A percentile compares a stretch with the other conserved stretches of the same genome.
Conservation (phyloP, 2,329 filamentous ascomycete species). For the Penicillium janthinellum region DNA sequence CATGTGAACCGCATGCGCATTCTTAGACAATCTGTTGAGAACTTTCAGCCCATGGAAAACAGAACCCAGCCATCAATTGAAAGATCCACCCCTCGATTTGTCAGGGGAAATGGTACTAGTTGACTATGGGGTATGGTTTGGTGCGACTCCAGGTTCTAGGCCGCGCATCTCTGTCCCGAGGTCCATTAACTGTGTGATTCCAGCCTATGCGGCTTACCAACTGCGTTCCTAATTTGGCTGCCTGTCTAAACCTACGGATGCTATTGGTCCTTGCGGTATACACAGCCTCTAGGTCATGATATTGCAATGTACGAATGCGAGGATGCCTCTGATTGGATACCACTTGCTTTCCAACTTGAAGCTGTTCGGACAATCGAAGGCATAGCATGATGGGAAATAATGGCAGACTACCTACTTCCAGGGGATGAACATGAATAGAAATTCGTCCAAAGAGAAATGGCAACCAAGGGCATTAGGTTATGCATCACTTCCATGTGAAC, state of each 20-base stretch:
- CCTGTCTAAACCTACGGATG: background rate
- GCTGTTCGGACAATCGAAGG: no score
- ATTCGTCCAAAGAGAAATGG: no score
- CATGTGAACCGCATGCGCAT: slow-evolving; percentile 16
- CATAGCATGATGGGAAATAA: no score
- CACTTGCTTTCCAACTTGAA: no score
- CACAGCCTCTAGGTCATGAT: background rate
- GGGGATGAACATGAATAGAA: no score
- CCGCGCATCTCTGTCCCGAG: background rate
- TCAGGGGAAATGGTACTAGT: background rate
- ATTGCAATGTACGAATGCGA: no score
- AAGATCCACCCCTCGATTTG: background rate
- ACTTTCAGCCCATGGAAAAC: background rate
- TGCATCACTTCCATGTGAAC: no score
- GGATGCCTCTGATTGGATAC: no score
- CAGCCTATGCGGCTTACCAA: background rate
- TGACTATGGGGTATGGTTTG: background rate
- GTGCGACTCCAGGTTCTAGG: background rate
- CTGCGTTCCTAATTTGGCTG: background rate
- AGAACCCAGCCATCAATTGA: background rate
- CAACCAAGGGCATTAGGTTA: no score
- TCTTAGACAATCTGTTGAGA: background rate
- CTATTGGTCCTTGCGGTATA: background rate
- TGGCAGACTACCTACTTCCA: no score
- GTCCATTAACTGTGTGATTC: background rate